Conservation (phyloP, 768 basidiomycete genomes). For the Termitomyces sp. region DNA sequence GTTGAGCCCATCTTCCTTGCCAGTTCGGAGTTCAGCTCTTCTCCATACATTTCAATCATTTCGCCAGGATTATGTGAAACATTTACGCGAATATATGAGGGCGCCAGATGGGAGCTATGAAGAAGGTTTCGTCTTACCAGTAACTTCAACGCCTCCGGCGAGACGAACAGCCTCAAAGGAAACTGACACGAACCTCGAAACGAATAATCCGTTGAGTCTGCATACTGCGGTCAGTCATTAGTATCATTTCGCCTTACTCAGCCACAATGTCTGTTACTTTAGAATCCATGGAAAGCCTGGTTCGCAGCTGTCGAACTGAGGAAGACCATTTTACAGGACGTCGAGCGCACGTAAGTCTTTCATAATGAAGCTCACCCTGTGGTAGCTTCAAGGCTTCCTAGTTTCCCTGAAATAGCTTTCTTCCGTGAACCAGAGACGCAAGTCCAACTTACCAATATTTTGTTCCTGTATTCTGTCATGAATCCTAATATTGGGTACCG, state of each 20-base stretch:
- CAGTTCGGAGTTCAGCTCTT: slow-evolving; percentile 28
- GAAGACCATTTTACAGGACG: slow-evolving; percentile 88
- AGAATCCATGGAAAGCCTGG: slow-evolving; percentile 97
- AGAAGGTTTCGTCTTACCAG: slow-evolving; percentile 56
- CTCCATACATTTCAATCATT: slow-evolving; percentile 38
- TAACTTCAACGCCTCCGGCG: slow-evolving; percentile 27
- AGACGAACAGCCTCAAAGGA: slow-evolving; percentile 20
- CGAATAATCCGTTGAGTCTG: slow-evolving; percentile 77
- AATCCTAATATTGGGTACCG: slow-evolving; percentile 87
- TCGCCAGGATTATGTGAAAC: slow-evolving; percentile 50
- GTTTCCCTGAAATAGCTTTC: slow-evolving; percentile 94
- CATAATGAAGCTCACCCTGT: slow-evolving; percentile 1
- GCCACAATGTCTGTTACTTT: neutral
- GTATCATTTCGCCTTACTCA: neutral
- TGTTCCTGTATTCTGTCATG: slow-evolving; percentile 78
- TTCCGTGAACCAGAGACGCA: slow-evolving; percentile 77
- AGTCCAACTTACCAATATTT: slow-evolving; percentile 72
- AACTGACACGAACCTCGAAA: slow-evolving; percentile 43
- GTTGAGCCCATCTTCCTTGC: slow-evolving; percentile 39
- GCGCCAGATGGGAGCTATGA: slow-evolving; percentile 87
- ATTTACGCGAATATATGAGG: slow-evolving; percentile 64
- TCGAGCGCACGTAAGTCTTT: slow-evolving; percentile 81
- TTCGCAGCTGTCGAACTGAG: slow-evolving; percentile 85
- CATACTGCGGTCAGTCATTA: slow-evolving; percentile 54
- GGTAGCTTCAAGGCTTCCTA: slow-evolving; percentile 23